Conservation (phyloP, 371 early-diverging fungal genomes). For the Mucor irregularis region DNA sequence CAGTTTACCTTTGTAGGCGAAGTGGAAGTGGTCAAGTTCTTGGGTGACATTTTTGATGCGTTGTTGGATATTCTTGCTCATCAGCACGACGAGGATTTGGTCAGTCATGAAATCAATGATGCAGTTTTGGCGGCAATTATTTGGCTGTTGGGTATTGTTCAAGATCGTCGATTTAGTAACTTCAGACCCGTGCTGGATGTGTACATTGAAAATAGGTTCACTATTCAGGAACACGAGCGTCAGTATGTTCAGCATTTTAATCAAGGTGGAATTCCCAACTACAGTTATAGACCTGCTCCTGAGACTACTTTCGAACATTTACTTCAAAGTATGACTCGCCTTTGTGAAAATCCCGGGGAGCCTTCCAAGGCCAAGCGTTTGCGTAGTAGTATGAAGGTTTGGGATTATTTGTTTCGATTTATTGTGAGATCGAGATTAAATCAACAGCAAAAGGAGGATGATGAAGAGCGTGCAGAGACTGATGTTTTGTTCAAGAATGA, state of each 20-base stretch:
- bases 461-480: constrained; percentile 28
- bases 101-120: constrained; percentile 20
- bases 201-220: constrained; percentile 61
- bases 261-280: background rate
- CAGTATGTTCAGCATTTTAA: background rate
- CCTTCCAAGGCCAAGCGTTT: constrained; percentile 51
- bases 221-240: constrained; percentile 27
- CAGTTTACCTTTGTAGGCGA: constrained; percentile 70
- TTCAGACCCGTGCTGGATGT: constrained; percentile 63
- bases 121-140: constrained; percentile 59
- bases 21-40: constrained; percentile 71
- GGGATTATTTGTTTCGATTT: constrained; percentile 67
- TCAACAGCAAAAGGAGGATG: constrained; percentile 37
- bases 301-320: constrained; percentile 40
- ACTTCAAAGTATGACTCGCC: constrained; percentile 44
- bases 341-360: constrained; percentile 49
- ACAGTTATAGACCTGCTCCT: constrained; percentile 5
- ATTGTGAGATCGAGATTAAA: constrained; percentile 49
- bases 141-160: constrained; percentile 59
- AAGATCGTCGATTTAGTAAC: constrained; percentile 67
- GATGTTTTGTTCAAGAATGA: constrained; percentile 45
- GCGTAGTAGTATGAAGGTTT: constrained; percentile 69
- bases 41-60: constrained; percentile 65
- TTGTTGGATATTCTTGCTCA: constrained; percentile 61
- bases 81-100: constrained; percentile 18